A percentile compares a stretch with the other conserved stretches of the same genome.
Evolutionary conservation across 805 yeast genomes (phyloP).

Genomic region (Myxozyma vanderwaltii): DNA sequence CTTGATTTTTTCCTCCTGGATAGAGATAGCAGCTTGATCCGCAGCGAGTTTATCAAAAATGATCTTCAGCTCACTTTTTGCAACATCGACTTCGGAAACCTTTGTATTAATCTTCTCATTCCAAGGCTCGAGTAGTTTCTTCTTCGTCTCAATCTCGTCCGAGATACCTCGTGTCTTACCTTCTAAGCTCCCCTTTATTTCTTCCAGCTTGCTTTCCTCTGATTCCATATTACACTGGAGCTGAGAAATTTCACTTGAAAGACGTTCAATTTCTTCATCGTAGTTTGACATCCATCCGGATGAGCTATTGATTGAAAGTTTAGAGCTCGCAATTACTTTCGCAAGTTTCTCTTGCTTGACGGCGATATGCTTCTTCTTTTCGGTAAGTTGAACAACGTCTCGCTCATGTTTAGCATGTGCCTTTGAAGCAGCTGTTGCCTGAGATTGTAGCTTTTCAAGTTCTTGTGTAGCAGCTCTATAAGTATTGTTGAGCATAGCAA

Average conservation of each 20-base stretch:
- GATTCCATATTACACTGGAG: constrained; percentile 50
- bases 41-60: constrained; percentile 51
- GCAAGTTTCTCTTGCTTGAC: constrained; percentile 60
- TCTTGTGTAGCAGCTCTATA: constrained; percentile 30
- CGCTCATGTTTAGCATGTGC: constrained; percentile 50
- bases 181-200: constrained; percentile 65
- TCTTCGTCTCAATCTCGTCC: constrained; percentile 62
- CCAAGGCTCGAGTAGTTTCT: constrained; percentile 81
- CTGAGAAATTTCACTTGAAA: constrained; percentile 49
- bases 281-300: constrained; percentile 52
- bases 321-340: constrained; percentile 55
- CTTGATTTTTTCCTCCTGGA: constrained; percentile 50
- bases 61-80: constrained; percentile 65
- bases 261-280: constrained; percentile 49
- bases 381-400: constrained; percentile 70
- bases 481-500: constrained; percentile 39
- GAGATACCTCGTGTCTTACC: constrained; percentile 73
- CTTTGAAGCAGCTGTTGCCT: constrained; percentile 39
- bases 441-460: constrained; percentile 38
- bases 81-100: constrained; percentile 64
- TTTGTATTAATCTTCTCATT: constrained; percentile 63
- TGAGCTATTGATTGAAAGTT: constrained; percentile 49
- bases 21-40: constrained; percentile 50
- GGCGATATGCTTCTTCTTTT: constrained; percentile 67
- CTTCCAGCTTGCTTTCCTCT: constrained; percentile 62